These are phyloP conservation scores for Peronospora belbahrii DNA, from an alignment of 352 stramenopile species.

Conservation along the genomic window DNA sequence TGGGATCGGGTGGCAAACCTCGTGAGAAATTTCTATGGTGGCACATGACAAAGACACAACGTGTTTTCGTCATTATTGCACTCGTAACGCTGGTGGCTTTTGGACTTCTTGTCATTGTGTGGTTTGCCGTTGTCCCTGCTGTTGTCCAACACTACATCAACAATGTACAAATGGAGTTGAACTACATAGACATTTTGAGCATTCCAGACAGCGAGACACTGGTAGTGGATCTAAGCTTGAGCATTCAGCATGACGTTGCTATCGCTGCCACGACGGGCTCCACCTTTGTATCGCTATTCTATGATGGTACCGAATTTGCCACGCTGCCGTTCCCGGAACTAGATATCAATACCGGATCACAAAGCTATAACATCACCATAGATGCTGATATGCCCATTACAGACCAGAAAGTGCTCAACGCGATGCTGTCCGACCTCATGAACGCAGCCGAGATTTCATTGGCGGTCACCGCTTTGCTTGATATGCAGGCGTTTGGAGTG, in stretches of 20 bases:
- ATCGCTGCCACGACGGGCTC: constrained; percentile 35
- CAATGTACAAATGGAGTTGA: constrained; percentile 42
- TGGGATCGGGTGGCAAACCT: constrained; percentile 7
- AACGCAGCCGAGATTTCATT: constrained; percentile 33
- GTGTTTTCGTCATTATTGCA: constrained; percentile 28
- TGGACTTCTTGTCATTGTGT: constrained; percentile 42
- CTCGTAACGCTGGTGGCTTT: constrained; percentile 29
- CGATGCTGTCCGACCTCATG: constrained; percentile 30
- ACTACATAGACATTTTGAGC: constrained; percentile 52
- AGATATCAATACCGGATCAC: constrained; percentile 28
- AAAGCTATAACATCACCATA: constrained; percentile 47
- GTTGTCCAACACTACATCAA: constrained; percentile 45
- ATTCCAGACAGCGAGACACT: constrained; percentile 33
- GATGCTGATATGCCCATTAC: constrained; percentile 28
- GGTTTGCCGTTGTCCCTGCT: constrained; percentile 48
- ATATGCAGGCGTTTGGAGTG: constrained; percentile 33
- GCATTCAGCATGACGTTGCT: constrained; percentile 34
- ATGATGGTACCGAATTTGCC: constrained; percentile 32
- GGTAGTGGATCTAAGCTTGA: constrained; percentile 42
- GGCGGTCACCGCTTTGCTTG: constrained; percentile 24
- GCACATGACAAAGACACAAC: constrained; percentile 44
- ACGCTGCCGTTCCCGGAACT: constrained; percentile 38
- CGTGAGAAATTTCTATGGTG: constrained; percentile 43
- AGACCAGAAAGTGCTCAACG: constrained; percentile 34
- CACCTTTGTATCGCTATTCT: constrained; percentile 35